Base-by-base conservation (phyloP, 805 yeast species). In the Spencermartinsiella europaea region DNA sequence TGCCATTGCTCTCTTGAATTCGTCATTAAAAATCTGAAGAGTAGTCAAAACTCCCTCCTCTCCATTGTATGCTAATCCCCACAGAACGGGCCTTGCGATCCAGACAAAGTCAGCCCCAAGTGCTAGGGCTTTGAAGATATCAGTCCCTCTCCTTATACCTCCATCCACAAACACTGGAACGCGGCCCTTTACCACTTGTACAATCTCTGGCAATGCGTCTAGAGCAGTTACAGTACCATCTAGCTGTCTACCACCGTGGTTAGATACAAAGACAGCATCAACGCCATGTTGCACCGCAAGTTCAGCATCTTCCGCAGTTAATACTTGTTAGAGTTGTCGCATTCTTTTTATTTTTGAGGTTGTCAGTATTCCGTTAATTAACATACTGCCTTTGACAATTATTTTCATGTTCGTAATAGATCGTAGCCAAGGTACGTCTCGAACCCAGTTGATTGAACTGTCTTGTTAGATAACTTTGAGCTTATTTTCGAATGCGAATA, bases 241-340 rank as follows among this genome's bases (percentile, higher is more conserved):
- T 39, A 84, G 67, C 59, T 83, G 88, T 46, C 89, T 68, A 7
- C 89, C 90, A 21, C 89, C 89, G 61, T 83, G 88, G 58, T 84
- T 83, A 10, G 88, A 81, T 5, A 84, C 68, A 44, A 82, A 73
- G 19, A 81, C 76, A 5, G 86, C 90, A 42, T 76, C 76, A 25
- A 79, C 75, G 0, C 85, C 86, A 45, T 74, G 65, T 45, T 76
- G 75, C 3, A 76, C 74, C 3, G 89, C 85, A 42, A 65, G 61
- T 14, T 79, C 64, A 2, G 81, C 76, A 58, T 84, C 90, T 51
- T 81, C 87, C 12, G 76, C 77, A 5, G 82, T 68, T 12, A 25
- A 25, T 25, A 25, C 31, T 25, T 7, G 7, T 25, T 7, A 7
- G 7, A 25, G 31, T 25, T 25, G 31, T 12, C 31, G 12, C 31